Evolutionary conservation across 331 rosid genomes (phyloP), one percentile per base, ranked within the genome.

Genomic region (Ulmus americana): DNA sequence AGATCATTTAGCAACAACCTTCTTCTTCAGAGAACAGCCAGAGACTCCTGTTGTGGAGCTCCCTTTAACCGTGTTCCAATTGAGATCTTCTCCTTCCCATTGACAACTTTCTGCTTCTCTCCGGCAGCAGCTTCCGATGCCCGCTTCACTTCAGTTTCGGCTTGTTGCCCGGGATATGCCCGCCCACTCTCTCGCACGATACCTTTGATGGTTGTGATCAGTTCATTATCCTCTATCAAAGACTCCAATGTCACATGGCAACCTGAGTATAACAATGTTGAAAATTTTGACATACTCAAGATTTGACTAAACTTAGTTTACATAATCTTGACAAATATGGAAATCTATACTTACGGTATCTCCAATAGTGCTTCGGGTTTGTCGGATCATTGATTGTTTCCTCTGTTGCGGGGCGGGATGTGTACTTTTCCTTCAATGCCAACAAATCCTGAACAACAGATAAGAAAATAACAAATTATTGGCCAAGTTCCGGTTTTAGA

Each of bases 291-390:
- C 6, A 63, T 5, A 45, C 39, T 61, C 5, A 28, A 11, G 38
- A 51, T 14, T 42, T 10, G 49, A 47, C 41, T 7, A 39, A 41
- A 41, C 16, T 16, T 4, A 45, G 6, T 51, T 38, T 10, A 41
- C 3, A 39, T 12, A 44, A 46, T 50, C 6, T 50, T 39, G 14
- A 57, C 42, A 59, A 42, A 39, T 9, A 41, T 48, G 1, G 5
- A 50, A 73, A 40, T 45, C 45, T 54, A 74, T 39, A 74, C 95
- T n/a, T 83, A 92, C 98, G 98, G 66, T 56, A 92, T 92, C 98
- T 83, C 98, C 98, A 92, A 68, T 92, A 92, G 73, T 92, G 98
- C 81, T 87, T 92, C 0, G 98, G 97, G 71, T 92, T 92, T n/a
- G 98, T 92, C 12, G 98, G 98, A 78, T 92, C 95, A 8, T 92